These are phyloP conservation scores for Herpetomonas samuelpessoai DNA, from an alignment of 208 protist genomes.

Conservation along the genomic window DNA sequence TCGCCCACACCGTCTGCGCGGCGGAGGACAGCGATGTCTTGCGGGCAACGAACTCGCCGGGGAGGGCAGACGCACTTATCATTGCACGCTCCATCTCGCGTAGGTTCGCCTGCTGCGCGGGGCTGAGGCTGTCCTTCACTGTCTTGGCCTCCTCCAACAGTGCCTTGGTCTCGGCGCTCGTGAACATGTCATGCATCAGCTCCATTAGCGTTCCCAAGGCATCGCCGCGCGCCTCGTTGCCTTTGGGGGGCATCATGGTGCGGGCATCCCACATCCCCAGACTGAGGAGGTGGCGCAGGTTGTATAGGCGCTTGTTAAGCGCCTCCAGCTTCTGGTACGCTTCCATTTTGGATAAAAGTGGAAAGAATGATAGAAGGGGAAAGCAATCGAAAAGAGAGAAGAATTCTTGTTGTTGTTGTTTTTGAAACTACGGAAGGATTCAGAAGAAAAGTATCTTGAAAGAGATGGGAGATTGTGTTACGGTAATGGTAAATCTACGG, in stretches of 20 bases:
- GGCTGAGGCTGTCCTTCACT: background rate
- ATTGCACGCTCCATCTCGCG: slow-evolving; percentile 29
- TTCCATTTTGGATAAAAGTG: slow-evolving; percentile 21
- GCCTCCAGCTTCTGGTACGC: slow-evolving; percentile 42
- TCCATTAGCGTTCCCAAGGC: slow-evolving; percentile 25
- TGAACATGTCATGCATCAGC: slow-evolving; percentile 26
- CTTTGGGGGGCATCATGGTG: slow-evolving; percentile 41
- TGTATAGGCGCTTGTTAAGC: slow-evolving; percentile 32
- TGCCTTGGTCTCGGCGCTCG: slow-evolving; percentile 8
- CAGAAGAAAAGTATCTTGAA: background rate
- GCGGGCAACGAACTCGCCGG: slow-evolving; percentile 26
- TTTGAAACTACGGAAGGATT: too few species aligned
- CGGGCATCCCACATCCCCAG: slow-evolving; percentile 42
- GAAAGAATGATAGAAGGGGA: too few species aligned
- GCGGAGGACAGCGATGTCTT: slow-evolving; percentile 17
- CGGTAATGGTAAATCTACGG: too few species aligned
- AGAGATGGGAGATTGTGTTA: too few species aligned
- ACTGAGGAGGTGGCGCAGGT: slow-evolving; percentile 22
- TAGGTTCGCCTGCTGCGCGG: slow-evolving; percentile 33
- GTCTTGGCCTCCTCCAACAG: slow-evolving; percentile 24
- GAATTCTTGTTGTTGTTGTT: background rate
- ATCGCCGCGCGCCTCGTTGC: slow-evolving; percentile 20
- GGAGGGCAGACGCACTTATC: slow-evolving; percentile 17
- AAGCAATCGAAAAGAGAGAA: slow-evolving; percentile 9
- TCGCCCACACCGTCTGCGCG: slow-evolving; percentile 27